A percentile compares a stretch with the other conserved stretches of the same genome.
These are phyloP conservation scores for Lablab purpureus DNA, from an alignment of 306 rosid species.

Conservation along the genomic window DNA sequence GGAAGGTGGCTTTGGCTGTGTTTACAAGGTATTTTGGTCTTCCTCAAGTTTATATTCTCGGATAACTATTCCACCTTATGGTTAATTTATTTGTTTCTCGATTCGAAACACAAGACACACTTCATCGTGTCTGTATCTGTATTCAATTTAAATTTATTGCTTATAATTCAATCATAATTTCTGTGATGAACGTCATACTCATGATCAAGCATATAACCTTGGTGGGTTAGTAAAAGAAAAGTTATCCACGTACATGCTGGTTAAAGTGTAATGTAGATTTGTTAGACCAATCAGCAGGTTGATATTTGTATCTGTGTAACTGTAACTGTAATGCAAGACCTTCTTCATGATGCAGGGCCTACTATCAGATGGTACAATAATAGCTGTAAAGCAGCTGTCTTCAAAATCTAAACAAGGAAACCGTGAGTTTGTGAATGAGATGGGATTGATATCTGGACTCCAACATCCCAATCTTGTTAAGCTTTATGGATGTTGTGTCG, in stretches of 20 bases:
- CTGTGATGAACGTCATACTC: not conserved
- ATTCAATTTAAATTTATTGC: not conserved
- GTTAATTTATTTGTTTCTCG: conserved; percentile 15
- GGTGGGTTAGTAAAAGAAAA: conserved; percentile 11
- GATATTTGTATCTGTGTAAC: conserved; percentile 13
- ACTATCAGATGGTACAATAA: conserved; percentile 79
- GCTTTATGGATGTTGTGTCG: conserved; percentile 92
- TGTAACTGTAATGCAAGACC: conserved; percentile 21
- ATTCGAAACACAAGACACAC: conserved; percentile 6
- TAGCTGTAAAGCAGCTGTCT: conserved; percentile 94
- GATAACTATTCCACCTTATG: not conserved
- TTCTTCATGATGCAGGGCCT: conserved; percentile 69
- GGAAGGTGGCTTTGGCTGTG: conserved; percentile 96
- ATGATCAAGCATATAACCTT: conserved; percentile 19
- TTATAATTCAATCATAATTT: not conserved
- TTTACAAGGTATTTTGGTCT: conserved; percentile 72
- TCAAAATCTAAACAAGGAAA: conserved; percentile 97
- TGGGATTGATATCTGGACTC: conserved; percentile 92
- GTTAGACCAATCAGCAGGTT: not conserved
- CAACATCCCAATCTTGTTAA: conserved; percentile 96
- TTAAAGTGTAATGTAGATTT: not conserved
- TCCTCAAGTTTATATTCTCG: conserved; percentile 12
- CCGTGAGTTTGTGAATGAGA: conserved; percentile 93
- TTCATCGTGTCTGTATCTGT: conserved; percentile 22
- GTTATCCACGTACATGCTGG: not conserved